Percentiles rank a stretch among this genome's conserved stretches.
phyloP scores from a whole-genome alignment of 768 basidiomycete species.

The Guyanaporus albipodus region DNA sequence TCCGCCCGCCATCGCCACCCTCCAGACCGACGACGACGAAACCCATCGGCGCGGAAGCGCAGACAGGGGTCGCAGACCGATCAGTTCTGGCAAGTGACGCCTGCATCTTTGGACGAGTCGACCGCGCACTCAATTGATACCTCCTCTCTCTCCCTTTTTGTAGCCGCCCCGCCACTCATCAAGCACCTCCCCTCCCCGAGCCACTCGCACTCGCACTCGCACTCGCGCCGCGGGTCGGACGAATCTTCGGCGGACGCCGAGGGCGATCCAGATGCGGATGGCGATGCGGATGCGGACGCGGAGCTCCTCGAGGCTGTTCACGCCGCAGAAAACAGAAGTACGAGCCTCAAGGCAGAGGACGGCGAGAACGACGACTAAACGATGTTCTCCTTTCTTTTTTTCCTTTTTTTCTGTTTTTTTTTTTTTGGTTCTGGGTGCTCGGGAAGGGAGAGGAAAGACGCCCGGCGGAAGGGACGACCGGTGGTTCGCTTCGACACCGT shows the following conservation, averaged over 20 bases:
- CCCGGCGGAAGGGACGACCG: not conserved
- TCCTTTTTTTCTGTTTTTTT: not conserved
- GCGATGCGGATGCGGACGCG: slow-evolving; percentile 37
- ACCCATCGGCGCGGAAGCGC: slow-evolving; percentile 16
- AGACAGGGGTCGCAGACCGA: slow-evolving; percentile 28
- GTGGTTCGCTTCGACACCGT: no score
- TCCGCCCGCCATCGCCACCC: slow-evolving; percentile 31
- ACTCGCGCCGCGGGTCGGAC: slow-evolving; percentile 26
- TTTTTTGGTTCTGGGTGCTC: slow-evolving; percentile 10
- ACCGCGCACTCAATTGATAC: no score
- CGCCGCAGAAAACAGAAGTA: slow-evolving; percentile 44
- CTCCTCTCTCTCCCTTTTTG: slow-evolving; percentile 1
- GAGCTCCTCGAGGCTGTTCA: slow-evolving; percentile 51
- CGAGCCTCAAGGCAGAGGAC: slow-evolving; percentile 29
- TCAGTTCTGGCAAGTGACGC: slow-evolving; percentile 30
- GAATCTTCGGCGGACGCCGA: slow-evolving; percentile 30
- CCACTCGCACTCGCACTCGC: slow-evolving; percentile 22
- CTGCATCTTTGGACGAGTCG: no score
- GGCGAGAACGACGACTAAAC: slow-evolving; percentile 22
- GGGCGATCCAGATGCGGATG: slow-evolving; percentile 37
- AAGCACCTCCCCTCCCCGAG: slow-evolving; percentile 27
- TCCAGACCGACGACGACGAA: slow-evolving; percentile 27
- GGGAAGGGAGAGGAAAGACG: slow-evolving; percentile 19
- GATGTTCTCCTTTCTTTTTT: not conserved
- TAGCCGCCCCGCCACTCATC: slow-evolving; percentile 13